Base-by-base conservation (phyloP, 2,329 filamentous ascomycete genomes). In the Monilinia fructigena region DNA sequence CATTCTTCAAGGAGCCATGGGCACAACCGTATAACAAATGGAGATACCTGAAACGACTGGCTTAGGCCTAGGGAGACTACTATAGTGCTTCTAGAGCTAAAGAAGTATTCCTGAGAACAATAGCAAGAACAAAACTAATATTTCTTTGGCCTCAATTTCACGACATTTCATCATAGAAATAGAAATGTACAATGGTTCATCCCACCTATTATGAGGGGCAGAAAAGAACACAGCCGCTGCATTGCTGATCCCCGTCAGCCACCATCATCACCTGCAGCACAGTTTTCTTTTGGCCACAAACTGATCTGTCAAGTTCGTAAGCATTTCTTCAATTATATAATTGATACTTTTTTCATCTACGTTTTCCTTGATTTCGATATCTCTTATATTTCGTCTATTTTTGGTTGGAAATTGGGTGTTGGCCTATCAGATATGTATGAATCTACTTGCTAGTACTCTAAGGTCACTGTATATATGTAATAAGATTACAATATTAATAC, bases 201-300 rank as follows among this genome's bases (percentile, higher is more conserved):
- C 42, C 42, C 56, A 50, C 56, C 28, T 48, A 60, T 60, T n/a
- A 65, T 16, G 54, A 65, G 45, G 23, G 42, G 35, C 10, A 55
- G 38, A 50, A 26, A 59, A 50, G 10, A 26, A 26, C 47, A 50
- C 53, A 58, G 62, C 42, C 53, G 40, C 40, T 56, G 50, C 61
- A 63, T 31, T 58, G 38, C 40, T 58, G 31, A 65, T 50, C 40
- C 62, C 42, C 31, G 53, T 50, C 31, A 65, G 62, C 62, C 62
- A 58, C 53, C 23, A 35, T 23, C 47, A 28, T 38, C 28, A 60
- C 42, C 45, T 53, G 47, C 59, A 53, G 14, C 42, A 50, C 48
- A 8, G 2, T 53, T 62, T 53, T 62, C 31, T 38, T 48, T 35
- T 60, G 35, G 26, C 23, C 63, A 60, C 23, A 60, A 20, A n/a